phyloP scores from a whole-genome alignment of 2,329 filamentous ascomycete species.

The Furcasterigmium furcatum region DNA sequence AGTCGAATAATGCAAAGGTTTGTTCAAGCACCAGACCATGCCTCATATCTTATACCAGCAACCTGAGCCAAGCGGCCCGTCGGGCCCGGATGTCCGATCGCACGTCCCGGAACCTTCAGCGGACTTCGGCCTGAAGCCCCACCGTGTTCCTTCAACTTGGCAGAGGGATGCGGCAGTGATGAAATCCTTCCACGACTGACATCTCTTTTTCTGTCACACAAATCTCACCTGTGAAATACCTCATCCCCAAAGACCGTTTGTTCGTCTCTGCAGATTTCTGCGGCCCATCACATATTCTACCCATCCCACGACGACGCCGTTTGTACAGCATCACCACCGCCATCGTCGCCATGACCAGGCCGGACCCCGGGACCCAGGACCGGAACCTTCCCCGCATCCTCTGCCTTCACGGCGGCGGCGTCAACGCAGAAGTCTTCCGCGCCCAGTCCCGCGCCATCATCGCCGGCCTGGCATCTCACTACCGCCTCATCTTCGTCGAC shows the following conservation, averaged over 20 bases:
- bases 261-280: no score
- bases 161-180: no score
- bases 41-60: no score
- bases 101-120: not conserved
- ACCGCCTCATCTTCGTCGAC: constrained; percentile 71
- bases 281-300: no score
- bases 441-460: constrained; percentile 59
- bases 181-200: not conserved
- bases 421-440: constrained; percentile 67
- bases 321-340: no score
- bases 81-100: not conserved
- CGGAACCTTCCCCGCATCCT: constrained; percentile 62
- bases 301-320: no score
- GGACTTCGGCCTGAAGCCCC: not conserved
- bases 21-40: no score
- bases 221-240: no score
- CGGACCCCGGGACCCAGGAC: not conserved
- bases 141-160: not conserved
- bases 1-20: no score
- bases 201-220: no score
- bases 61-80: no score
- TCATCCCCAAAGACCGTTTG: no score
- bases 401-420: constrained; percentile 78
- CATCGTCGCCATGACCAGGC: not conserved
- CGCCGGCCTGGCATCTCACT: constrained; percentile 46